phyloP scores from a whole-genome alignment of 2,329 filamentous ascomycete species.

The Aspergillus persii region DNA sequence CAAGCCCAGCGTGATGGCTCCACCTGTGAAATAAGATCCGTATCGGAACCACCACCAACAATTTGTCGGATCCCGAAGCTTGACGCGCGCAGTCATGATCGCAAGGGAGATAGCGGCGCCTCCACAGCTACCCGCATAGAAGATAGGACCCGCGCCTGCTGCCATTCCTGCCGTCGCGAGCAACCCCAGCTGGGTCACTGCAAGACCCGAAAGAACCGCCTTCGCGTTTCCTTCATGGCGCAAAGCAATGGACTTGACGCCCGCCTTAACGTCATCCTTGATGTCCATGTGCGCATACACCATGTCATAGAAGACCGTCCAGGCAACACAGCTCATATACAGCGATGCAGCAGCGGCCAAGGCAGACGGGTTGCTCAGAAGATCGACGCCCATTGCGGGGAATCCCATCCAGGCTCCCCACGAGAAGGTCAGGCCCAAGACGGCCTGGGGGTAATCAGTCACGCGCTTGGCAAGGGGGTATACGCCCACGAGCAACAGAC shows the following conservation, averaged over 20 bases:
- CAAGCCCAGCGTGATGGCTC: slow-evolving; percentile 56
- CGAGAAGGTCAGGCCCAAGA: slow-evolving; percentile 52
- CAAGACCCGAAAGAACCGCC: slow-evolving; percentile 41
- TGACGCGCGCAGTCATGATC: slow-evolving; percentile 60
- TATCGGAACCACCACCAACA: slow-evolving; percentile 67
- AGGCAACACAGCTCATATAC: slow-evolving; percentile 48
- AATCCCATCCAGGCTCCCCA: slow-evolving; percentile 50
- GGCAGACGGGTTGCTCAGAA: slow-evolving; percentile 39
- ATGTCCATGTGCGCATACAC: slow-evolving; percentile 55
- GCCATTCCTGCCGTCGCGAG: slow-evolving; percentile 45
- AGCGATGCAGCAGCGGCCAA: slow-evolving; percentile 40
- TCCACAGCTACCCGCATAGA: slow-evolving; percentile 58
- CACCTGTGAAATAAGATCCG: slow-evolving; percentile 61
- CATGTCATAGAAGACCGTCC: slow-evolving; percentile 52
- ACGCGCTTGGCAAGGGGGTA: slow-evolving; percentile 51
- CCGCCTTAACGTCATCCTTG: slow-evolving; percentile 49
- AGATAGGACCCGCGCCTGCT: slow-evolving; percentile 57
- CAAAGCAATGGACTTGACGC: slow-evolving; percentile 52
- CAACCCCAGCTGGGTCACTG: slow-evolving; percentile 41
- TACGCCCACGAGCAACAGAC: slow-evolving; percentile 22
- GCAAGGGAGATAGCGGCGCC: slow-evolving; percentile 54
- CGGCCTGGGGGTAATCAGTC: slow-evolving; percentile 53
- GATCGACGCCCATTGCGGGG: slow-evolving; percentile 46
- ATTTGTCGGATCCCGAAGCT: slow-evolving; percentile 52
- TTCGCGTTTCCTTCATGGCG: slow-evolving; percentile 49